Conservation (phyloP, 2,329 filamentous ascomycete species). For the Achaetomium macrosporum region DNA sequence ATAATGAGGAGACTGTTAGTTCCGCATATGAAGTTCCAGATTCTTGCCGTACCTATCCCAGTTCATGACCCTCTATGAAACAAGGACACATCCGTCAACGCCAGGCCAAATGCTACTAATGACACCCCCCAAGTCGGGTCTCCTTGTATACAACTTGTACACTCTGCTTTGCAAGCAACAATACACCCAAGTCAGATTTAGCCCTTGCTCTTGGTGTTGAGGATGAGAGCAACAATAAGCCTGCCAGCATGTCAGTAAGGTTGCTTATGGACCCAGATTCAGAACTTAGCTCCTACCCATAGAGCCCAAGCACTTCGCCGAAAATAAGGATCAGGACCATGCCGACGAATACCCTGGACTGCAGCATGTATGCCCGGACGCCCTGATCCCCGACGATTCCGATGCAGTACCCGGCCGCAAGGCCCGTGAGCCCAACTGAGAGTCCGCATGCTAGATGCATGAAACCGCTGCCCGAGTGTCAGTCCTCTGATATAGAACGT, state of each 20-base stretch:
- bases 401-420: slow-evolving; percentile 94
- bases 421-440: slow-evolving; percentile 83
- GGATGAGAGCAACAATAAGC: slow-evolving; percentile 85
- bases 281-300: slow-evolving; percentile 57
- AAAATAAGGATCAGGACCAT: slow-evolving; percentile 99
- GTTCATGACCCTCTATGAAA: slow-evolving; percentile 16
- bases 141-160: slow-evolving; percentile 17
- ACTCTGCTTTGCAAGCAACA: slow-evolving; percentile 4
- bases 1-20: not conserved
- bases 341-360: slow-evolving; percentile 92
- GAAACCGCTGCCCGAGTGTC: slow-evolving; percentile 58
- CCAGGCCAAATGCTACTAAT: slow-evolving; percentile 22
- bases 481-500: slow-evolving; percentile 8
- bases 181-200: slow-evolving; percentile 29
- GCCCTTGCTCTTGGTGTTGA: slow-evolving; percentile 78
- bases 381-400: slow-evolving; percentile 92
- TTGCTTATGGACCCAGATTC: not conserved
- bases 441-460: slow-evolving; percentile 90
- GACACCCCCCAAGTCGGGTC: slow-evolving; percentile 11
- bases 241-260: slow-evolving; percentile 40
- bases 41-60: slow-evolving; percentile 9
- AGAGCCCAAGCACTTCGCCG: slow-evolving; percentile 92
- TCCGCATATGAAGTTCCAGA: slow-evolving; percentile 1
- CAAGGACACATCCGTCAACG: slow-evolving; percentile 29
- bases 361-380: slow-evolving; percentile 91